Conservation (phyloP, 2,329 filamentous ascomycete species). For the Stagonosporopsis vannaccii region DNA sequence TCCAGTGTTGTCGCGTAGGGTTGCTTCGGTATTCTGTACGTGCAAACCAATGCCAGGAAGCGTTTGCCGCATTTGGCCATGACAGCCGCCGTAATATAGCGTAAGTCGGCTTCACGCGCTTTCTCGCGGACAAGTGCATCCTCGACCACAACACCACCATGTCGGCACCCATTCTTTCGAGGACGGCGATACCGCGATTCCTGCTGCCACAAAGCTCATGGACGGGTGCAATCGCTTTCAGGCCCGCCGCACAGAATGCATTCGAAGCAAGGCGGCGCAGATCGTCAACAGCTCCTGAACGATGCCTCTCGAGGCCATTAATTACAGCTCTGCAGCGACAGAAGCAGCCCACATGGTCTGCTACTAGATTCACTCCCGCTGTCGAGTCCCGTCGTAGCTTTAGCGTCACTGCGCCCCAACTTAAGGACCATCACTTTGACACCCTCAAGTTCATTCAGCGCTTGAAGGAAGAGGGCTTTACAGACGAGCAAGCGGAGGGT, state of each 20-base stretch:
- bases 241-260: conserved; percentile 25
- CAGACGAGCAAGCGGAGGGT: conserved; percentile 92
- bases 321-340: conserved; percentile 17
- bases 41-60: conserved; percentile 20
- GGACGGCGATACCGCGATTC: conserved; percentile 47
- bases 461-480: conserved; percentile 89
- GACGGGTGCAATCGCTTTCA: conserved; percentile 34
- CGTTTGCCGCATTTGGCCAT: conserved; percentile 31
- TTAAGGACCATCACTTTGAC: conserved; percentile 93
- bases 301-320: conserved; percentile 19
- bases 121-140: conserved; percentile 12
- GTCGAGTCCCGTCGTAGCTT: conserved; percentile 58
- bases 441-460: conserved; percentile 96
- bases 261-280: conserved; percentile 27
- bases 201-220: conserved; percentile 49
- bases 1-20: neutral
- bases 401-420: conserved; percentile 68
- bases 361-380: conserved; percentile 10
- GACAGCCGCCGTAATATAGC: conserved; percentile 21
- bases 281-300: conserved; percentile 22
- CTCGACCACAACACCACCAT: conserved; percentile 34
- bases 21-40: neutral
- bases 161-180: conserved; percentile 32
- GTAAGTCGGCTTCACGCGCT: conserved; percentile 12
- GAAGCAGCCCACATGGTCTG: conserved; percentile 8